phyloP scores from a whole-genome alignment of 768 basidiomycete genomes.

The Kwoniella pini region DNA sequence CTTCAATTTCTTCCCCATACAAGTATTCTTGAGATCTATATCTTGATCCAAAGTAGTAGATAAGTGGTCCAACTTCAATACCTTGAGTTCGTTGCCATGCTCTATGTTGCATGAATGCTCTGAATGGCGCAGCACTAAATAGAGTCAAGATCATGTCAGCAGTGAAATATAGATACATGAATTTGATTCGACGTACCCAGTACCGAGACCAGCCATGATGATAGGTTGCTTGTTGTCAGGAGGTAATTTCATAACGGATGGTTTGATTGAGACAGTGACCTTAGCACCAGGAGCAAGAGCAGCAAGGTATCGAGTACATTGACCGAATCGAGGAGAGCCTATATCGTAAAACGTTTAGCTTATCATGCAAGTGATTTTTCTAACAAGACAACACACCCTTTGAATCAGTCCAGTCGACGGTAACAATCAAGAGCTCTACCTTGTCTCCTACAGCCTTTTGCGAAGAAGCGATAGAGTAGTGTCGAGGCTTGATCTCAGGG shows the following conservation, averaged over 20 bases:
- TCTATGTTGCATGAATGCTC: slow-evolving; percentile 96
- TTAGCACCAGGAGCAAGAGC: slow-evolving; percentile 80
- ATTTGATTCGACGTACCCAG: slow-evolving; percentile 60
- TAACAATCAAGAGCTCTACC: slow-evolving; percentile 92
- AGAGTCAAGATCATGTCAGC: neutral
- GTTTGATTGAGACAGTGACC: slow-evolving; percentile 96
- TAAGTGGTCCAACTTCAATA: slow-evolving; percentile 80
- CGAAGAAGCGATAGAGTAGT: slow-evolving; percentile 96
- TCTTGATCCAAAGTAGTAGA: slow-evolving; percentile 99
- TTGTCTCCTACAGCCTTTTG: slow-evolving; percentile 93
- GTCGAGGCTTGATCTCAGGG: slow-evolving; percentile 93
- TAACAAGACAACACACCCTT: slow-evolving; percentile 62
- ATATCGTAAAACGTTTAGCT: slow-evolving; percentile 17
- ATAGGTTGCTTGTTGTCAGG: slow-evolving; percentile 80
- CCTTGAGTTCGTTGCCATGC: slow-evolving; percentile 76
- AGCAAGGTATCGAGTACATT: slow-evolving; percentile 93
- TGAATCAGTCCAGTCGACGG: slow-evolving; percentile 89
- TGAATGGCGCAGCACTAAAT: slow-evolving; percentile 83
- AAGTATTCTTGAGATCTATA: slow-evolving; percentile 94
- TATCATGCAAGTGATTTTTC: no score
- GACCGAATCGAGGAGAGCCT: slow-evolving; percentile 81
- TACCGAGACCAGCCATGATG: slow-evolving; percentile 98
- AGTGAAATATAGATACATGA: neutral
- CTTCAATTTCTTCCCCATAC: slow-evolving; percentile 78
- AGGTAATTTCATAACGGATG: slow-evolving; percentile 99